These are phyloP conservation scores for Melastoma malabathricum DNA, from an alignment of 345 rosid species.

Conservation along the genomic window DNA sequence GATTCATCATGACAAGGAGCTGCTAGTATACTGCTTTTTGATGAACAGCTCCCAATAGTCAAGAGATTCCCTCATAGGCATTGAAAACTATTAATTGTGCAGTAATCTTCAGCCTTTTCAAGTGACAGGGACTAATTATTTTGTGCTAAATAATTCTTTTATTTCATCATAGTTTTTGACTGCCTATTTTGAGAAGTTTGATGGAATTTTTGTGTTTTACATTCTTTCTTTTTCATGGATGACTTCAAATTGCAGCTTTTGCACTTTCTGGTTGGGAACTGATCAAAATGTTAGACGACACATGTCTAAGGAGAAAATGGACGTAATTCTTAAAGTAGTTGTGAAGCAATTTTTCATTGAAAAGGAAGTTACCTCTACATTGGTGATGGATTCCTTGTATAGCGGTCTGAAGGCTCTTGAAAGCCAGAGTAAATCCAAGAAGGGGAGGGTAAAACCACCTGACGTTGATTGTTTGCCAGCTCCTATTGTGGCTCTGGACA, in stretches of 20 bases:
- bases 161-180: no score
- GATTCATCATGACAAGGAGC: no score
- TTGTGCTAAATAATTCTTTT: no score
- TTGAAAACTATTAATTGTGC: no score
- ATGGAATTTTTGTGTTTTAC: neutral
- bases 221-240: conserved; percentile 2
- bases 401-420: conserved; percentile 95
- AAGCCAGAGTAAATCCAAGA: conserved; percentile 56
- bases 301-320: conserved; percentile 78
- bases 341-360: conserved; percentile 84
- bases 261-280: conserved; percentile 73
- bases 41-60: no score
- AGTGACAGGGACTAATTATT: no score
- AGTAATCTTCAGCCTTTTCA: no score
- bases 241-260: conserved; percentile 41
- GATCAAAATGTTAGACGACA: conserved; percentile 52
- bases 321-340: conserved; percentile 63
- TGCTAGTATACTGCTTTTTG: no score
- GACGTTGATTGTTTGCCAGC: conserved; percentile 59
- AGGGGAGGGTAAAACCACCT: conserved; percentile 32
- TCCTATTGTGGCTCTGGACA: conserved; percentile 61
- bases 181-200: no score
- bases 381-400: conserved; percentile 97
- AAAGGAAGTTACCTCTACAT: conserved; percentile 89
- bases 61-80: no score